Conservation (phyloP, 208 protist species). For the Trypanosoma vivax region DNA sequence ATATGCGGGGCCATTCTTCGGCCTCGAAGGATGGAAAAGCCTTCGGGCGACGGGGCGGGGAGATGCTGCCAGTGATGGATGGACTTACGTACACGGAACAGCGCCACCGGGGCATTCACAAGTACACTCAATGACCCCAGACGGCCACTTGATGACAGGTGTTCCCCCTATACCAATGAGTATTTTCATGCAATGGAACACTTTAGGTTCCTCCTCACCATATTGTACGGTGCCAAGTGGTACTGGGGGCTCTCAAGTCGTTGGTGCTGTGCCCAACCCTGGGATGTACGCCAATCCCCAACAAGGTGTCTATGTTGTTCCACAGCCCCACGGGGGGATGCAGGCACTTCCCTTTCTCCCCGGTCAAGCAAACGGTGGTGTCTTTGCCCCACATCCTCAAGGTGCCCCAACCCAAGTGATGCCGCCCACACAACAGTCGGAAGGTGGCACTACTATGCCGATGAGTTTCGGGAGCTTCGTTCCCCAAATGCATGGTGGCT, state of each 20-base stretch:
- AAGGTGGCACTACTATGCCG: neutral
- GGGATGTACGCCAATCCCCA: slow-evolving; percentile 4
- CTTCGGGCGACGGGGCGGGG: neutral
- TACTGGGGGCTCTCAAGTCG: neutral
- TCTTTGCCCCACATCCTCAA: neutral
- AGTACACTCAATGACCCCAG: neutral
- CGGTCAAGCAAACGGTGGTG: neutral
- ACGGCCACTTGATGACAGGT: neutral
- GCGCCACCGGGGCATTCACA: neutral
- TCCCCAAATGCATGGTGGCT: neutral
- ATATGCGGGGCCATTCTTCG: slow-evolving; percentile 10
- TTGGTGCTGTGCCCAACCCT: neutral
- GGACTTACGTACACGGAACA: neutral
- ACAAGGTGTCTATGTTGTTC: neutral
- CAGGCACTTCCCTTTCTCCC: neutral
- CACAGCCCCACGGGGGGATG: no score
- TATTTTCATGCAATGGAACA: slow-evolving; percentile 6
- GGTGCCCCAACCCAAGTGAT: neutral
- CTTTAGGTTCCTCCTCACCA: neutral
- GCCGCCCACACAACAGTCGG: neutral
- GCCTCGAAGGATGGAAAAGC: neutral
- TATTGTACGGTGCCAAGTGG: neutral
- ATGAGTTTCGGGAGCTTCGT: neutral
- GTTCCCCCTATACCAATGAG: slow-evolving; percentile 3
- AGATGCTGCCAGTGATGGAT: neutral